Conservation (phyloP, 176 grass and related monocot species). For the Triticum monococcum region DNA sequence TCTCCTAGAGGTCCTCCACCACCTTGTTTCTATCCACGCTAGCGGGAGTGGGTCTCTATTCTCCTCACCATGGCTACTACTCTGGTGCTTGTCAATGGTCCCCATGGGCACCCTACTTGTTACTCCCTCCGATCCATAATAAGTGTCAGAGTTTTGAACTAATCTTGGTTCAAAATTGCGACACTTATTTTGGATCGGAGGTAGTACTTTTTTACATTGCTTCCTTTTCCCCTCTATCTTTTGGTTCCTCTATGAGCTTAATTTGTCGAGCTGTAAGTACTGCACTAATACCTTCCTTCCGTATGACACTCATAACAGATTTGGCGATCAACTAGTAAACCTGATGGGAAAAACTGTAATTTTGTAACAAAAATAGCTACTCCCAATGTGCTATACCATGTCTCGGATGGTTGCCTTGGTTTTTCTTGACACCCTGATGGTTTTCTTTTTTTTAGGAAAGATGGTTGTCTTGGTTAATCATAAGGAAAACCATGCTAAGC, state of each 20-base stretch:
- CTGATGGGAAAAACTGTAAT: constrained; percentile 26
- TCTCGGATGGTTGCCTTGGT: background rate
- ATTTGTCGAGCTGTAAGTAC: constrained; percentile 23
- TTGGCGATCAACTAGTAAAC: constrained; percentile 21
- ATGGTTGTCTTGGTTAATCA: background rate
- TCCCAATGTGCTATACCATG: background rate
- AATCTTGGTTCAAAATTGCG: no score
- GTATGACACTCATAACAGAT: constrained; percentile 13
- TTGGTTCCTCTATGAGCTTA: constrained; percentile 5
- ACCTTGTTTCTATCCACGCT: no score
- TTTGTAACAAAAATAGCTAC: background rate
- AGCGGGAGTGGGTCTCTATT: no score
- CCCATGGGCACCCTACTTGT: no score
- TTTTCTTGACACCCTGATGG: no score
- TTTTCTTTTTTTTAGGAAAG: no score
- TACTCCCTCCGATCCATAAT: no score
- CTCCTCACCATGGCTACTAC: no score
- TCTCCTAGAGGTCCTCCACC: no score
- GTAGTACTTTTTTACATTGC: background rate
- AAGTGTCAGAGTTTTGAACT: no score
- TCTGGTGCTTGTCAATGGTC: no score
- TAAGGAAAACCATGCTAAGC: background rate
- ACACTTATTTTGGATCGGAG: no score
- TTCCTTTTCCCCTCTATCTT: background rate
- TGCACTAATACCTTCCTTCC: constrained; percentile 7